A percentile compares a stretch with the other conserved stretches of the same genome.
These are phyloP conservation scores for Fusarium sp. DNA, from an alignment of 2,329 filamentous ascomycete species.

Conservation along the genomic window DNA sequence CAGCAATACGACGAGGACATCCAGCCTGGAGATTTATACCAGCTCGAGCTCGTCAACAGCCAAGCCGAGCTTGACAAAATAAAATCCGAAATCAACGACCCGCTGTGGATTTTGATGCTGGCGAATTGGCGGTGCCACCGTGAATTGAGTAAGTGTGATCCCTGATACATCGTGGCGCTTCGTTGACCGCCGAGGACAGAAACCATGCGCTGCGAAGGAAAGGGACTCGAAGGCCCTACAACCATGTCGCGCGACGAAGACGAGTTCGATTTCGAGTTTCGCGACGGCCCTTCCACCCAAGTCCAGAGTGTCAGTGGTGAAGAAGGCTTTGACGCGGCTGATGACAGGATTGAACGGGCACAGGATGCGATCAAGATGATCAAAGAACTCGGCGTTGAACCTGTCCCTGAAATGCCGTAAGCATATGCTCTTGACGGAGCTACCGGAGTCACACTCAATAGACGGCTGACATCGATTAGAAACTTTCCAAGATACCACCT, in stretches of 20 bases:
- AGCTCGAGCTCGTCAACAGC: slow-evolving; percentile 11
- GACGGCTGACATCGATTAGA: neutral
- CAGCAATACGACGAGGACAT: neutral
- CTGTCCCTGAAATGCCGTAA: slow-evolving; percentile 2
- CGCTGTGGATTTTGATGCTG: neutral
- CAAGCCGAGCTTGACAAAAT: slow-evolving; percentile 18
- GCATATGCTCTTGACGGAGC: neutral
- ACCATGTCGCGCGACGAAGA: slow-evolving; percentile 7
- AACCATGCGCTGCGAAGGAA: no score
- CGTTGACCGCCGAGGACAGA: neutral
- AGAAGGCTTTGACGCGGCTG: neutral
- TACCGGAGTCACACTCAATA: neutral
- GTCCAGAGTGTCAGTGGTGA: neutral
- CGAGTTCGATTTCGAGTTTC: slow-evolving; percentile 22
- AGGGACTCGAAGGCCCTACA: neutral
- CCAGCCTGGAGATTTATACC: neutral
- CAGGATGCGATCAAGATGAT: neutral
- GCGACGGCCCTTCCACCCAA: neutral
- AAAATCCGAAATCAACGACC: slow-evolving; percentile 1
- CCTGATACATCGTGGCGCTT: neutral
- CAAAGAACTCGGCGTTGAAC: neutral
- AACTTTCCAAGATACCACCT: neutral
- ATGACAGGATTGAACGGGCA: neutral
- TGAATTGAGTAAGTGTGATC: neutral
- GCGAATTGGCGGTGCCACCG: neutral